A percentile compares a stretch with the other conserved stretches of the same genome.
phyloP scores from a whole-genome alignment of 75 land plant species.

The Cunninghamia lanceolata region DNA sequence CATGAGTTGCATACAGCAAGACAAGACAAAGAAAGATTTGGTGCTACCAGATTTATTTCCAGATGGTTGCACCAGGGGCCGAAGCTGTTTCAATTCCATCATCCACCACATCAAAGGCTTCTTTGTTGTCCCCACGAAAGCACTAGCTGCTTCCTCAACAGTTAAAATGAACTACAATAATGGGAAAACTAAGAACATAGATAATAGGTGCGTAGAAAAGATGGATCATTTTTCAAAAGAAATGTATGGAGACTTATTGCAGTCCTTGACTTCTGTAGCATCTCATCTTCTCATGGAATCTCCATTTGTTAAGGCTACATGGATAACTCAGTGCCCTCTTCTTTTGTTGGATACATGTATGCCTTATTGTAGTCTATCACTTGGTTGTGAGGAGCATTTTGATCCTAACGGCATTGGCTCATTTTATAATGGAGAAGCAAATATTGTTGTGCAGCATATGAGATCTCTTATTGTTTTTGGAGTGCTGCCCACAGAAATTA shows the following conservation, averaged over 20 bases:
- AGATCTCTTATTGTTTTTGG: too few species aligned
- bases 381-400: conserved; percentile 77
- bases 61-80: too few species aligned
- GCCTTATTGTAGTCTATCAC: conserved; percentile 76
- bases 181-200: too few species aligned
- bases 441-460: conserved; percentile 82
- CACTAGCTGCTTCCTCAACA: too few species aligned
- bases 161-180: too few species aligned
- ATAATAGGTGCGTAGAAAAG: too few species aligned
- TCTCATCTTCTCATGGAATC: conserved; percentile 71
- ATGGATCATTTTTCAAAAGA: conserved; percentile 73
- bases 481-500: conserved; percentile 62
- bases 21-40: too few species aligned
- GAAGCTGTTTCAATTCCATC: too few species aligned
- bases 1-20: too few species aligned
- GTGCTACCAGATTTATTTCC: too few species aligned
- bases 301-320: conserved; percentile 67
- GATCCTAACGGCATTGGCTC: conserved; percentile 89
- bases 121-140: too few species aligned
- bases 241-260: conserved; percentile 64
- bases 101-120: too few species aligned
- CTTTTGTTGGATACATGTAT: conserved; percentile 77
- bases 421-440: conserved; percentile 71
- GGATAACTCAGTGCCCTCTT: conserved; percentile 71
- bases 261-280: conserved; percentile 55